Evolutionary conservation across 2,329 filamentous ascomycete genomes (phyloP).

Genomic region (Escovopsis sp.): DNA sequence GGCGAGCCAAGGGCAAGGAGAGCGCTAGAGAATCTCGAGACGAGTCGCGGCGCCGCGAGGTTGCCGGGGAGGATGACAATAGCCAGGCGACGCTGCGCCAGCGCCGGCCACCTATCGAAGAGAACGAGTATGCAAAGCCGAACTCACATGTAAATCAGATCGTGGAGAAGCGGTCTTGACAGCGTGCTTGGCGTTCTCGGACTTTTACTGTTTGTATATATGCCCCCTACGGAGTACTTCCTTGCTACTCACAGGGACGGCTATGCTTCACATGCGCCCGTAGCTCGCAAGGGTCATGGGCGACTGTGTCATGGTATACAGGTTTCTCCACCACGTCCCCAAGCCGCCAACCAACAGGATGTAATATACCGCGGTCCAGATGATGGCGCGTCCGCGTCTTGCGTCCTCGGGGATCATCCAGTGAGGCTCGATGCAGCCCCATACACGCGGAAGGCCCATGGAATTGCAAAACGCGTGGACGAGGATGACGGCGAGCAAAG

Average conservation of each 20-base stretch:
- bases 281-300: conserved; percentile 15
- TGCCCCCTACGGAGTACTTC: neutral
- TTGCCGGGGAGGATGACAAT: conserved; percentile 28
- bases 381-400: conserved; percentile 10
- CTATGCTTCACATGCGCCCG: conserved; percentile 5
- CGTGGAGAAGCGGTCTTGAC: conserved; percentile 11
- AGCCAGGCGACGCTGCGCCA: conserved; percentile 23
- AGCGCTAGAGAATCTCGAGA: conserved; percentile 33
- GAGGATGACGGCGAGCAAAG: conserved; percentile 55
- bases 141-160: conserved; percentile 28
- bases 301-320: conserved; percentile 57
- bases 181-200: neutral
- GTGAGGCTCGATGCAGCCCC: conserved; percentile 54
- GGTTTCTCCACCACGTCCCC: conserved; percentile 49
- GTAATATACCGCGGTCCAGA: conserved; percentile 72
- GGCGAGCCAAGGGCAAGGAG: conserved; percentile 38
- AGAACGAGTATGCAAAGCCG: conserved; percentile 29
- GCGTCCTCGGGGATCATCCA: conserved; percentile 17
- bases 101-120: conserved; percentile 21
- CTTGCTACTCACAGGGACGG: neutral
- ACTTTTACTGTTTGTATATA: neutral
- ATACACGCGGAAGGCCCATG: conserved; percentile 76
- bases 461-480: conserved; percentile 86
- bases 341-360: conserved; percentile 56
- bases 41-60: conserved; percentile 29